A percentile compares a stretch with the other conserved stretches of the same genome.
Conservation (phyloP, 306 rosid species). For the Fagus sylvatica region DNA sequence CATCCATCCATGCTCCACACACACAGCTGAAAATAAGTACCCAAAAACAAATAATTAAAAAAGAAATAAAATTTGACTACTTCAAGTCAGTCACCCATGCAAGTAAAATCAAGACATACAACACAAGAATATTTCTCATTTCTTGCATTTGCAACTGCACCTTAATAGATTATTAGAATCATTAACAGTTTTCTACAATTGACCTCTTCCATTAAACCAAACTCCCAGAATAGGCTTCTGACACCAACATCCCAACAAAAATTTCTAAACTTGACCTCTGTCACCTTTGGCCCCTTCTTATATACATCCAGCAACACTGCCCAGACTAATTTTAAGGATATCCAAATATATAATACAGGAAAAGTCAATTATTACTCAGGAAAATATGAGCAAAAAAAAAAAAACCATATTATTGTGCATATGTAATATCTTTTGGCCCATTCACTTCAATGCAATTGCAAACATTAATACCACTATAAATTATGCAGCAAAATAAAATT, state of each 20-base stretch:
- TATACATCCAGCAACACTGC: neutral
- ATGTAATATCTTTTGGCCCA: neutral
- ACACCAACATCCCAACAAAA: no score
- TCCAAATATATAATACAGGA: neutral
- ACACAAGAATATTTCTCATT: no score
- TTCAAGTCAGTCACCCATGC: no score
- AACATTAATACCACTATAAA: neutral
- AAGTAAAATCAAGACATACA: no score
- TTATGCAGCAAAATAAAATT: neutral
- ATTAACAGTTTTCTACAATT: neutral
- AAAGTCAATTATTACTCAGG: neutral
- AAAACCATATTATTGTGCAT: neutral
- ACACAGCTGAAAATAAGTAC: conserved; percentile 58
- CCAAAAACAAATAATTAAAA: conserved; percentile 19
- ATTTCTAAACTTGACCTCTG: neutral
- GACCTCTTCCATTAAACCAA: neutral
- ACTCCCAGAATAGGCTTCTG: no score
- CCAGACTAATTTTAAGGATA: neutral
- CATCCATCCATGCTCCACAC: conserved; percentile 96
- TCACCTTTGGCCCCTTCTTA: neutral
- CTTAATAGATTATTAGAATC: neutral
- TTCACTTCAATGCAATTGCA: neutral
- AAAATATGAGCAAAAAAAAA: neutral
- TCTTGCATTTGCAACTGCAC: no score
- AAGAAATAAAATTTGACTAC: no score